Conservation (phyloP, 1,284 basidiomycete species). For the Meira nashicola region DNA sequence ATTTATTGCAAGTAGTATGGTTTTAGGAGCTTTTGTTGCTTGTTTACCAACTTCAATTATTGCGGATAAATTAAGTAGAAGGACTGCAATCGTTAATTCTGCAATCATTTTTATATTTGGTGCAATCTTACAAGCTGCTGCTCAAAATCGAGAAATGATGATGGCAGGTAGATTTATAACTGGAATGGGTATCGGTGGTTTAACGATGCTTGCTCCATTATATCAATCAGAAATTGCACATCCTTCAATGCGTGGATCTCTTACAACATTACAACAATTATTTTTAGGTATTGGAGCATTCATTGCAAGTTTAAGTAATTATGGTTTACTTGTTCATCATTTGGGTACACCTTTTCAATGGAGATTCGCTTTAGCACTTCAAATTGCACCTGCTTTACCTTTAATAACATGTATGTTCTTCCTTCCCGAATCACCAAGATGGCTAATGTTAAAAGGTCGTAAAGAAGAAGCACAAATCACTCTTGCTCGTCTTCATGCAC, state of each 20-base stretch:
- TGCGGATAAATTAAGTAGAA: constrained; percentile 52
- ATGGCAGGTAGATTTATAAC: constrained; percentile 64
- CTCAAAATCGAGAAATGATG: constrained; percentile 62
- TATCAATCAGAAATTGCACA: constrained; percentile 64
- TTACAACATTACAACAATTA: constrained; percentile 64
- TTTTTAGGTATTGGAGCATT: constrained; percentile 58
- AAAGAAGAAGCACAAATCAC: constrained; percentile 56
- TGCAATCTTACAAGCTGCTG: constrained; percentile 58
- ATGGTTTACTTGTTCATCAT: constrained; percentile 54
- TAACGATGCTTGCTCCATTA: constrained; percentile 62
- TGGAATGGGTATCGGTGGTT: constrained; percentile 58
- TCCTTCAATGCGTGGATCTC: constrained; percentile 62
- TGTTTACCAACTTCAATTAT: constrained; percentile 52
- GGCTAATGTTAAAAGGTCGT: constrained; percentile 61
- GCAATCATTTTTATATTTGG: constrained; percentile 58
- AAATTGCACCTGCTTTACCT: constrained; percentile 58
- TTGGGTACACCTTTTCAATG: constrained; percentile 55
- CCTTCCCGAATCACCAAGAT: constrained; percentile 60
- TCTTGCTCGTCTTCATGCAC: constrained; percentile 60
- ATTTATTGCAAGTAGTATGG: constrained; percentile 55
- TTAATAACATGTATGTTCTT: constrained; percentile 61
- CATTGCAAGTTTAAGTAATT: constrained; percentile 55
- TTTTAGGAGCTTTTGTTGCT: constrained; percentile 46
- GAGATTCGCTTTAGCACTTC: constrained; percentile 59
- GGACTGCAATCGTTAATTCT: constrained; percentile 54